These are phyloP conservation scores for Nelumbo lutea DNA, from an alignment of 164 flowering plant species.

Conservation along the genomic window DNA sequence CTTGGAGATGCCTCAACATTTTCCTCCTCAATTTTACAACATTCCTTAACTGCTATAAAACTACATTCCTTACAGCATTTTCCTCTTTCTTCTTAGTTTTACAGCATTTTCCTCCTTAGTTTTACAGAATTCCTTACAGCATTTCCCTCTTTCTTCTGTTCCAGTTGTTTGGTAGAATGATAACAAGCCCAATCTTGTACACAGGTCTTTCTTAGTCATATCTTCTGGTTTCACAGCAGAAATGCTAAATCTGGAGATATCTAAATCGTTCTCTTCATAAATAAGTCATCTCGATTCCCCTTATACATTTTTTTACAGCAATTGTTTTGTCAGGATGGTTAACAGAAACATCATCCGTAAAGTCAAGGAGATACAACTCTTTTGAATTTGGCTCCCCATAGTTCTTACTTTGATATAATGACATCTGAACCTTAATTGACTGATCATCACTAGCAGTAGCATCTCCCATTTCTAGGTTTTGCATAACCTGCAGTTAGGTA, in stretches of 20 bases:
- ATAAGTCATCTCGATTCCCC: neutral
- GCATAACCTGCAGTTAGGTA: too few relatives aligned
- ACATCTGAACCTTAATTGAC: too few relatives aligned
- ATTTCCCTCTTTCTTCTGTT: neutral
- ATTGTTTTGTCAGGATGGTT: neutral
- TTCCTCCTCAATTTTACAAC: neutral
- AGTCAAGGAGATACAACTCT: too few relatives aligned
- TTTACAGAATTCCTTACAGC: too few relatives aligned
- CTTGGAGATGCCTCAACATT: neutral
- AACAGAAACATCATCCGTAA: neutral
- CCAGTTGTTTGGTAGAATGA: neutral
- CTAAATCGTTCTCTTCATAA: neutral
- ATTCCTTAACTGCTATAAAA: slow-evolving; percentile 1
- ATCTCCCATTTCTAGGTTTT: too few relatives aligned
- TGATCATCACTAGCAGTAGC: too few relatives aligned
- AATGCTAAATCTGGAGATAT: neutral
- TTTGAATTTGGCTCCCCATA: too few relatives aligned
- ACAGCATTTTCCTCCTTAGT: too few relatives aligned
- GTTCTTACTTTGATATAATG: too few relatives aligned
- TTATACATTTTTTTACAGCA: slow-evolving; percentile 7
- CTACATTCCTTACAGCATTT: too few relatives aligned
- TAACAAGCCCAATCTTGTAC: neutral
- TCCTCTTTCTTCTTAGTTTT: too few relatives aligned
- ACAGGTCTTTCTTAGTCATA: neutral
- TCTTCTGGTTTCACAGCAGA: neutral